Conservation (phyloP, 805 yeast genomes). For the Yamadazyma tumulicola region DNA sequence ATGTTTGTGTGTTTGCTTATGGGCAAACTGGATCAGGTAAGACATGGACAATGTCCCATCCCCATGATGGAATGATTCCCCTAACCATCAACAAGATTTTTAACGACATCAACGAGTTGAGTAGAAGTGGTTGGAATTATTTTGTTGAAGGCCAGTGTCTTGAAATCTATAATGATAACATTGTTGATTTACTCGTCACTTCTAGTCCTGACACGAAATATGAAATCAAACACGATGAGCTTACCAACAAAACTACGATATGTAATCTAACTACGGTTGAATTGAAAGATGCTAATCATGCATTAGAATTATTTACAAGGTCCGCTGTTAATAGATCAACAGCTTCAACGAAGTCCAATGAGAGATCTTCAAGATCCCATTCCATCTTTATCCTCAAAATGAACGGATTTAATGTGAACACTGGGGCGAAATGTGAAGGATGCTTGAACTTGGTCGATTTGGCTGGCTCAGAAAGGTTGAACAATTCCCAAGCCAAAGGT, state of each 20-base stretch:
- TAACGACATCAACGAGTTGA: constrained; percentile 44
- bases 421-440: constrained; percentile 52
- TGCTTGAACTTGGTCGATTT: constrained; percentile 78
- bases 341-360: constrained; percentile 78
- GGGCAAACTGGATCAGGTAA: constrained; percentile 98
- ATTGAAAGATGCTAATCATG: constrained; percentile 47
- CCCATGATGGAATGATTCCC: constrained; percentile 76
- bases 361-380: constrained; percentile 88
- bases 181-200: constrained; percentile 58
- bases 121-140: constrained; percentile 61
- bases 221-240: constrained; percentile 71
- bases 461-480: constrained; percentile 90
- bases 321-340: constrained; percentile 68
- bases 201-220: constrained; percentile 35
- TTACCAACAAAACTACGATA: constrained; percentile 50
- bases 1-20: constrained; percentile 92
- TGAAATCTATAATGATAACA: constrained; percentile 84
- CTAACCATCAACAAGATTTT: constrained; percentile 71
- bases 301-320: constrained; percentile 44
- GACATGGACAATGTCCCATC: constrained; percentile 81
- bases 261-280: constrained; percentile 53
- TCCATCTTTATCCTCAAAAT: constrained; percentile 69
- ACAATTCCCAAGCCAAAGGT: constrained; percentile 74
- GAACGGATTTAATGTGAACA: constrained; percentile 47
- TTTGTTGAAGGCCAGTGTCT: constrained; percentile 68